phyloP scores from a whole-genome alignment of 1,284 basidiomycete genomes.

The Malassezia furfur region DNA sequence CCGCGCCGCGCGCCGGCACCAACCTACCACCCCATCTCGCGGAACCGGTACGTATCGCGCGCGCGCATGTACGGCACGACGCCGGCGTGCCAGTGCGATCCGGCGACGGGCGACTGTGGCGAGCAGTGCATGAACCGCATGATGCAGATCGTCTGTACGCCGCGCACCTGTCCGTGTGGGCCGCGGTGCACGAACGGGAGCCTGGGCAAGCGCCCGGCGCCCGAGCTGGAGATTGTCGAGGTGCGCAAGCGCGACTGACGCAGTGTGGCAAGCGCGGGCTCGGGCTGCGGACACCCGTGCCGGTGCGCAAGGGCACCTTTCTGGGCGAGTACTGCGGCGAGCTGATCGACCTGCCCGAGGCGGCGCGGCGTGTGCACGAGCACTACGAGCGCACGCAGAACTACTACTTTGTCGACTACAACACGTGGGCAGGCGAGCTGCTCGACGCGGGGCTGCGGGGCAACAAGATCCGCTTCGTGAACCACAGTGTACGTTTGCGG shows the following conservation, averaged over 20 bases:
- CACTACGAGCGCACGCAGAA: conserved; percentile 34
- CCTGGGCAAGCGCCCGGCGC: conserved; percentile 28
- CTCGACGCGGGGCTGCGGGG: conserved; percentile 39
- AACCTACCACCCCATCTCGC: conserved; percentile 28
- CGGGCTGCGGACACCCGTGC: conserved; percentile 29
- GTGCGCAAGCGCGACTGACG: background rate
- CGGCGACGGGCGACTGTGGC: conserved; percentile 24
- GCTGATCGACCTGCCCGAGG: conserved; percentile 33
- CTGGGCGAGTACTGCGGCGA: conserved; percentile 44
- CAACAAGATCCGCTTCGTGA: conserved; percentile 41
- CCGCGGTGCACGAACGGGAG: conserved; percentile 35
- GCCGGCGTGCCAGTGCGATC: conserved; percentile 32
- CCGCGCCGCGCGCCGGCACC: conserved; percentile 28
- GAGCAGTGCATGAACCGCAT: conserved; percentile 38
- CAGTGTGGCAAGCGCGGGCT: conserved; percentile 32
- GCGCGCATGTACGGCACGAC: conserved; percentile 31
- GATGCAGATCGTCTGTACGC: conserved; percentile 35
- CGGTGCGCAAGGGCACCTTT: conserved; percentile 27
- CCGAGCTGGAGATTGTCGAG: conserved; percentile 26
- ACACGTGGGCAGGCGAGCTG: conserved; percentile 37
- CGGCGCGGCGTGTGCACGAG: conserved; percentile 27
- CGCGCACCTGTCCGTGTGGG: conserved; percentile 35
- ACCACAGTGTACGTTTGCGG: conserved; percentile 22
- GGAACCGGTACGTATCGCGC: conserved; percentile 31
- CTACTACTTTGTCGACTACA: conserved; percentile 41